Percentiles rank a stretch among this genome's conserved stretches.
Evolutionary conservation across 441 rosid species (phyloP).

Genomic region (California macrophylla): DNA sequence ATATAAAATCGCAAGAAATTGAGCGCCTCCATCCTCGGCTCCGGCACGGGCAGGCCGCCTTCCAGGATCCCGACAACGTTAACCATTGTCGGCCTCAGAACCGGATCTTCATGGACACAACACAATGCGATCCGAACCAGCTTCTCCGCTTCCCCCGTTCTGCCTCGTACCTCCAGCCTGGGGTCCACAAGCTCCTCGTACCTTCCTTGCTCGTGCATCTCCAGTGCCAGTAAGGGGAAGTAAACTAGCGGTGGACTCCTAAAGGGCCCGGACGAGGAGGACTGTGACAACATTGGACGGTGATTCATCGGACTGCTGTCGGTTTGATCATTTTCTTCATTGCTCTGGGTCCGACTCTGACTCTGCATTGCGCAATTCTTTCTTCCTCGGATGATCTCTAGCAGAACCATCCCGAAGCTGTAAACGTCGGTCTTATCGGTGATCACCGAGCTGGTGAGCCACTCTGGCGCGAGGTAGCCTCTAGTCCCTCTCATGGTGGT

Average conservation of each 20-base stretch:
- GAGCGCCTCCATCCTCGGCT: background rate
- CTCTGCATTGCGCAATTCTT: background rate
- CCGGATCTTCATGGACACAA: slow-evolving; percentile 8
- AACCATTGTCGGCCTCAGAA: slow-evolving; percentile 13
- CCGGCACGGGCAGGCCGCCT: background rate
- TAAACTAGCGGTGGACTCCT: background rate
- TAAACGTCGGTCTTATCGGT: slow-evolving; percentile 18
- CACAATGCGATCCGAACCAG: slow-evolving; percentile 6
- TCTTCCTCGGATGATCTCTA: slow-evolving; percentile 16
- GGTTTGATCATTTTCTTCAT: no score
- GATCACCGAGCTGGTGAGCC: slow-evolving; percentile 13
- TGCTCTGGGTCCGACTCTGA: background rate
- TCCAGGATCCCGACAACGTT: slow-evolving; percentile 10
- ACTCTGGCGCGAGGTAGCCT: slow-evolving; percentile 19
- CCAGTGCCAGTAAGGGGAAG: slow-evolving; percentile 2
- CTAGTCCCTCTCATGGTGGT: slow-evolving; percentile 20
- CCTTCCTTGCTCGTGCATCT: slow-evolving; percentile 11
- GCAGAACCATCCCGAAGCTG: slow-evolving; percentile 16
- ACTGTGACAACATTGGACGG: background rate
- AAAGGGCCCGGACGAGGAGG: background rate
- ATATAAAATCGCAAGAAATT: background rate
- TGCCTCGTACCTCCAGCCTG: background rate
- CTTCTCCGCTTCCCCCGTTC: background rate
- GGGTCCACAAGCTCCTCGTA: slow-evolving; percentile 1
- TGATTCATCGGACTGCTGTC: slow-evolving; percentile 3